These are phyloP conservation scores for Jamesozyma piceae DNA, from an alignment of 805 yeast species.

Conservation along the genomic window DNA sequence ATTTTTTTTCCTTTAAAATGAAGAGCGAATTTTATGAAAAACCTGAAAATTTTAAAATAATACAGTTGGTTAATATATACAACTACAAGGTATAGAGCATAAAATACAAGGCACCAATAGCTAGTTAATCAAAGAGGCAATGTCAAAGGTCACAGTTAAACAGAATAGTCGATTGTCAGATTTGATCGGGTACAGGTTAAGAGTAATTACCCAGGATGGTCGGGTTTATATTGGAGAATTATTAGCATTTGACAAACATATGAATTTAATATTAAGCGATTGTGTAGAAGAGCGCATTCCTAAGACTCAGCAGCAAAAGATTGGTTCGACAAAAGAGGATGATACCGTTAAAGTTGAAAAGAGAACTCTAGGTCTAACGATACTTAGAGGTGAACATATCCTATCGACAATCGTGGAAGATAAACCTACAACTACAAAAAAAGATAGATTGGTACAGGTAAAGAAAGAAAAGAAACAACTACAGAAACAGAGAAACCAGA, in stretches of 20 bases:
- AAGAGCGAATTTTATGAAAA: no score
- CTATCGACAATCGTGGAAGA: constrained; percentile 53
- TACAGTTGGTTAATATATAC: no score
- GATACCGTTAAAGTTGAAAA: constrained; percentile 43
- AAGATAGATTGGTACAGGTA: constrained; percentile 27
- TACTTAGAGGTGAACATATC: constrained; percentile 82
- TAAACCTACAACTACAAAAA: constrained; percentile 44
- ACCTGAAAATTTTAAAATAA: no score
- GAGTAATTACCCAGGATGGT: constrained; percentile 68
- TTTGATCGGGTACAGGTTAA: constrained; percentile 62
- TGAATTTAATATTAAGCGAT: constrained; percentile 78
- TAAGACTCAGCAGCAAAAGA: constrained; percentile 38
- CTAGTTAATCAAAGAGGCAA: no score
- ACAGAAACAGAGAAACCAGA: constrained; percentile 28
- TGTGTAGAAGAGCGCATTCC: constrained; percentile 77
- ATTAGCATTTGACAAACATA: constrained; percentile 79
- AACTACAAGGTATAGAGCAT: no score
- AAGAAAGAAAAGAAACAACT: constrained; percentile 29
- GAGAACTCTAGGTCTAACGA: constrained; percentile 69
- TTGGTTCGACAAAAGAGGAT: constrained; percentile 16
- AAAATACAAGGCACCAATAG: no score
- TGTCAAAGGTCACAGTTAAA: constrained; percentile 14
- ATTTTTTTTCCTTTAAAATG: no score
- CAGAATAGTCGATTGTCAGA: constrained; percentile 37
- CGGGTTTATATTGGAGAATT: constrained; percentile 71